phyloP scores from a whole-genome alignment of 495 filamentous ascomycete species.

The Penicillium angulare region DNA sequence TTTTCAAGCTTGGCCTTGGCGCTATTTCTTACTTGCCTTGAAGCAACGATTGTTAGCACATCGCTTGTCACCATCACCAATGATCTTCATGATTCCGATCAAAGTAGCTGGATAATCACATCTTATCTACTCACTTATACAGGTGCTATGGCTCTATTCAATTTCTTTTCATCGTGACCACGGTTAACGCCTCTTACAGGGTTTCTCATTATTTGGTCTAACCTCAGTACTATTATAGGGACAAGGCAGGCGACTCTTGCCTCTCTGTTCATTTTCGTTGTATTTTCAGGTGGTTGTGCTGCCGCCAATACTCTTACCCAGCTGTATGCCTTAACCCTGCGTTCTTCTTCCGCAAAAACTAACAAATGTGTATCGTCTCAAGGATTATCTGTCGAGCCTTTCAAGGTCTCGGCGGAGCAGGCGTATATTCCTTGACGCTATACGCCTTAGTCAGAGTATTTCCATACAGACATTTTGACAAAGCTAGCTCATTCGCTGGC shows the following conservation, averaged over 20 bases:
- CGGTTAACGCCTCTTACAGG: conserved; percentile 33
- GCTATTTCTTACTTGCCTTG: conserved; percentile 56
- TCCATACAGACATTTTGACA: conserved; percentile 23
- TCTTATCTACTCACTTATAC: conserved; percentile 55
- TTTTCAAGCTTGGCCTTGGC: not conserved
- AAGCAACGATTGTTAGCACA: conserved; percentile 59
- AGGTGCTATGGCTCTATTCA: conserved; percentile 21
- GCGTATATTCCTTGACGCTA: conserved; percentile 52
- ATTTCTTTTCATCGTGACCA: no score
- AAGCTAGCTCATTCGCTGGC: conserved; percentile 9
- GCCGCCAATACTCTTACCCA: conserved; percentile 45
- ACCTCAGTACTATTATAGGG: conserved; percentile 55
- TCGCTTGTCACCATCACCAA: conserved; percentile 54
- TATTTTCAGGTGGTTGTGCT: conserved; percentile 56
- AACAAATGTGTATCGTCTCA: not conserved
- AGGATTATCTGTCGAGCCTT: conserved; percentile 52
- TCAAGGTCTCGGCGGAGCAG: conserved; percentile 54
- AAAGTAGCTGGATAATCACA: conserved; percentile 53
- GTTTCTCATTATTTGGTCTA: conserved; percentile 55
- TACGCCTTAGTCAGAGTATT: conserved; percentile 52
- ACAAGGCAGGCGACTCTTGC: conserved; percentile 44
- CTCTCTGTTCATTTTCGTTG: conserved; percentile 51
- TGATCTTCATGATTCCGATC: conserved; percentile 45
- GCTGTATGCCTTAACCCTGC: conserved; percentile 44
- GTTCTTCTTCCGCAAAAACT: conserved; percentile 8